These are phyloP conservation scores for Odonthalia washingtoniensis DNA, from an alignment of 31 red algal species.

Conservation along the genomic window DNA sequence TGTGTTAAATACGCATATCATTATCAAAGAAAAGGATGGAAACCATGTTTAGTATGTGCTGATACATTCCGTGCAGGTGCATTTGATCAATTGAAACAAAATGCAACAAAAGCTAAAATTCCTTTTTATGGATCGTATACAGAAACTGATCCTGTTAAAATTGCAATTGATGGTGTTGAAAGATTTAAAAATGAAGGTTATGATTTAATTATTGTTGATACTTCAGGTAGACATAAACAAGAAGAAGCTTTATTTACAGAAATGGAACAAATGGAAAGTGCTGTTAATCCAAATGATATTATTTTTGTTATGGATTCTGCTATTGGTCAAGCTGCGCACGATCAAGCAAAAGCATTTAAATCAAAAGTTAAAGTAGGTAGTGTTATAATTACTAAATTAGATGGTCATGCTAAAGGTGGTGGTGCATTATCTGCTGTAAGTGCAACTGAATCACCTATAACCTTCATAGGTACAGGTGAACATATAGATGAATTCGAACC, in stretches of 20 bases:
- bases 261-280: slow-evolving; percentile 93
- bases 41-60: slow-evolving; percentile 91
- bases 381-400: slow-evolving; percentile 97
- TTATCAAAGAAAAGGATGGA: slow-evolving; percentile 92
- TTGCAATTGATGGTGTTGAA: slow-evolving; percentile 92
- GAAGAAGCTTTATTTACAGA: slow-evolving; percentile 93
- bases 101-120: slow-evolving; percentile 91
- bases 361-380: slow-evolving; percentile 83
- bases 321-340: slow-evolving; percentile 94
- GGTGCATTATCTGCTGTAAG: slow-evolving; percentile 96
- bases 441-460: slow-evolving; percentile 91
- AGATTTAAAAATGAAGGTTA: slow-evolving; percentile 82
- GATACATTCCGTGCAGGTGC: slow-evolving; percentile 99
- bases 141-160: slow-evolving; percentile 93
- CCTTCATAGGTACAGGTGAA: slow-evolving; percentile 96
- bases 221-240: slow-evolving; percentile 97
- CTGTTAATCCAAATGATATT: slow-evolving; percentile 82
- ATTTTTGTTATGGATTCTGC: slow-evolving; percentile 99
- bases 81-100: slow-evolving; percentile 98
- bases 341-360: slow-evolving; percentile 95
- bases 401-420: slow-evolving; percentile 99
- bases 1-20: slow-evolving; percentile 96
- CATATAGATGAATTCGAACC: slow-evolving; percentile 98
- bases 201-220: slow-evolving; percentile 98
- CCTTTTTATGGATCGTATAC: slow-evolving; percentile 97